Conservation (phyloP, 2,329 filamentous ascomycete genomes). For the Phoma sp. region DNA sequence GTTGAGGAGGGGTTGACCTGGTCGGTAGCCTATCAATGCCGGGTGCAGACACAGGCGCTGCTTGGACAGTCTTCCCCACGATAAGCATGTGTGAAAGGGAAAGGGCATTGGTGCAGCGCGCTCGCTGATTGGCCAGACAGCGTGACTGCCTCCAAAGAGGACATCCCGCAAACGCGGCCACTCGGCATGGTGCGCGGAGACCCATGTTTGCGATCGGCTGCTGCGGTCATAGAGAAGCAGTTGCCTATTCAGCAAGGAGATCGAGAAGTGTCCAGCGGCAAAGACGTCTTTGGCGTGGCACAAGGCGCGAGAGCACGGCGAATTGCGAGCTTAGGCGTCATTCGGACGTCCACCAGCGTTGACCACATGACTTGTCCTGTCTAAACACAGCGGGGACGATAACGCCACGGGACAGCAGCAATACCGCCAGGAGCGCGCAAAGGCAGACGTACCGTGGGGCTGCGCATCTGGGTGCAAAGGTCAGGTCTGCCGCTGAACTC, state of each 20-base stretch:
- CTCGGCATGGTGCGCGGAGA: conserved; percentile 10
- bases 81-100: conserved; percentile 14
- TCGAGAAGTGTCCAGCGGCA: conserved; percentile 7
- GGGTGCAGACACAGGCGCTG: conserved; percentile 1
- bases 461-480: conserved; percentile 5
- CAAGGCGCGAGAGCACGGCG: conserved; percentile 26
- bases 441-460: conserved; percentile 10
- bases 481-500: conserved; percentile 12
- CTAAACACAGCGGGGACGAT: conserved; percentile 9
- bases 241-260: conserved; percentile 5
- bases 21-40: conserved; percentile 11
- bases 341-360: conserved; percentile 22
- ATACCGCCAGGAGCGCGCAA: conserved; percentile 9
- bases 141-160: conserved; percentile 3
- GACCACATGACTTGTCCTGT: conserved; percentile 31
- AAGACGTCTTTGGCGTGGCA: conserved; percentile 21
- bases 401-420: conserved; percentile 20
- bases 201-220: conserved; percentile 8
- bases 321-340: conserved; percentile 40
- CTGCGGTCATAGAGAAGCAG: conserved; percentile 5
- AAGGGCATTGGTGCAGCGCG: conserved; percentile 6
- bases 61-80: conserved; percentile 16
- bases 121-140: conserved; percentile 9
- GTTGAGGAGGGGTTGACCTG: conserved; percentile 14
- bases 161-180: conserved; percentile 8